A percentile compares a stretch with the other conserved stretches of the same genome.
Conservation (phyloP, 2,329 filamentous ascomycete genomes). For the Trematosphaeria pertusa region DNA sequence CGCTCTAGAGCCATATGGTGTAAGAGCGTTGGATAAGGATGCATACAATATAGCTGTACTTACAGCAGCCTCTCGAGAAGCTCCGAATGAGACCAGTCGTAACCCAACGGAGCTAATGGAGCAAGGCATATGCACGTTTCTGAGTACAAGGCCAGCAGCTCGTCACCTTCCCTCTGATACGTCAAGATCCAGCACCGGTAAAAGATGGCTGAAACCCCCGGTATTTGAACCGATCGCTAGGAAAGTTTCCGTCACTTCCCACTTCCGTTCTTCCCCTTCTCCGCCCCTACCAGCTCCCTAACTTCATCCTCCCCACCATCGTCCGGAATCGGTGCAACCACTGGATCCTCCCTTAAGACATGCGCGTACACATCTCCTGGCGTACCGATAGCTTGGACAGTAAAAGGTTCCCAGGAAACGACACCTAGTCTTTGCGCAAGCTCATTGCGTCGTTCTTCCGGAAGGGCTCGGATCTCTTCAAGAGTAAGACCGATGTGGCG, state of each 20-base stretch:
- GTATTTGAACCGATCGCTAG: too few relatives aligned
- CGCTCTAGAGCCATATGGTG: too few relatives aligned
- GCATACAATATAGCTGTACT: too few relatives aligned
- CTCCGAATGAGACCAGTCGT: too few relatives aligned
- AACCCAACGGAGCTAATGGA: too few relatives aligned
- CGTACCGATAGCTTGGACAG: background rate
- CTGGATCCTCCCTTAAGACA: background rate
- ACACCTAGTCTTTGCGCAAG: background rate
- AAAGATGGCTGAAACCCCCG: too few relatives aligned
- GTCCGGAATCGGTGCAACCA: background rate
- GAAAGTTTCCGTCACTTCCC: background rate
- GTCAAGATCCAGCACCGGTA: too few relatives aligned
- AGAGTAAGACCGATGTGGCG: background rate
- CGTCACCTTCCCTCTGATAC: too few relatives aligned
- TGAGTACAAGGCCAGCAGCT: too few relatives aligned
- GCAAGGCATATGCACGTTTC: too few relatives aligned
- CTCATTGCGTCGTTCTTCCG: background rate
- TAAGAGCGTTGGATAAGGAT: too few relatives aligned
- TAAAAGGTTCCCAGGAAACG: background rate
- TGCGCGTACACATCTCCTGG: constrained; percentile 2
- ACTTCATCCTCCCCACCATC: background rate
- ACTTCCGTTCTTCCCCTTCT: background rate
- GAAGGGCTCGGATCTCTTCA: background rate
- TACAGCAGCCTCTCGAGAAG: too few relatives aligned
- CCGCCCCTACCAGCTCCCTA: background rate